Evolutionary conservation across 768 basidiomycete species (phyloP).

Genomic region (Phanerodontia chrysosporium): DNA sequence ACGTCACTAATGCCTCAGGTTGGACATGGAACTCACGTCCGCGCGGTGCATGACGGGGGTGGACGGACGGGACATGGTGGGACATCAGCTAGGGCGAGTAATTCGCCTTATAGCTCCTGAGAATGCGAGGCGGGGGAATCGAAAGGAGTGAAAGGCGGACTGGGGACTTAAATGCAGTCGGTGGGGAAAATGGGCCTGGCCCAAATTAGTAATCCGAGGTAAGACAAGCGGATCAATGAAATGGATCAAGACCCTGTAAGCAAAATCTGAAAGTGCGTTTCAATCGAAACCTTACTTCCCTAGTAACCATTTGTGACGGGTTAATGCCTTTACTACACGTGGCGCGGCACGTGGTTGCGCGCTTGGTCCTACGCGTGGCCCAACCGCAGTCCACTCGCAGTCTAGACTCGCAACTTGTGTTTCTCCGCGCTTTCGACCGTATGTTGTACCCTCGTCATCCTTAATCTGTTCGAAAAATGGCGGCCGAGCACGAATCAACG

Average conservation of each 20-base stretch:
- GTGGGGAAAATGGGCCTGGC: not conserved
- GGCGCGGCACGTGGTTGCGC: not conserved
- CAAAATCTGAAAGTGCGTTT: not conserved
- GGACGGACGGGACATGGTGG: not conserved
- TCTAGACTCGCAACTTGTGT: not conserved
- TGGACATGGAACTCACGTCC: not conserved
- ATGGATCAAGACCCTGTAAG: not conserved
- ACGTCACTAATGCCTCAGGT: not conserved
- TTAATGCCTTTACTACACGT: not conserved
- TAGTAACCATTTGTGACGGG: not conserved
- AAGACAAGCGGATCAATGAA: slow-evolving; percentile 1
- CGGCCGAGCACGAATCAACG: not conserved
- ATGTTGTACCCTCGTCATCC: not conserved
- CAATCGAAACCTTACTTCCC: not conserved
- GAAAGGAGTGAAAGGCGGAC: not conserved
- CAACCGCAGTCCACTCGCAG: not conserved
- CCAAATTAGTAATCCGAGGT: slow-evolving; percentile 3
- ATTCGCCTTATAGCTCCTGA: not conserved
- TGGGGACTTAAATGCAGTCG: not conserved
- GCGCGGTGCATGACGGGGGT: not conserved
- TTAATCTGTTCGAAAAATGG: not conserved
- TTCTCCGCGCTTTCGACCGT: not conserved
- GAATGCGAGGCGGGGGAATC: not conserved
- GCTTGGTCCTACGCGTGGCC: not conserved
- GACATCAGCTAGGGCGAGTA: not conserved